Base-by-base conservation (phyloP, 495 filamentous ascomycete species). In the Podospora anserina region DNA sequence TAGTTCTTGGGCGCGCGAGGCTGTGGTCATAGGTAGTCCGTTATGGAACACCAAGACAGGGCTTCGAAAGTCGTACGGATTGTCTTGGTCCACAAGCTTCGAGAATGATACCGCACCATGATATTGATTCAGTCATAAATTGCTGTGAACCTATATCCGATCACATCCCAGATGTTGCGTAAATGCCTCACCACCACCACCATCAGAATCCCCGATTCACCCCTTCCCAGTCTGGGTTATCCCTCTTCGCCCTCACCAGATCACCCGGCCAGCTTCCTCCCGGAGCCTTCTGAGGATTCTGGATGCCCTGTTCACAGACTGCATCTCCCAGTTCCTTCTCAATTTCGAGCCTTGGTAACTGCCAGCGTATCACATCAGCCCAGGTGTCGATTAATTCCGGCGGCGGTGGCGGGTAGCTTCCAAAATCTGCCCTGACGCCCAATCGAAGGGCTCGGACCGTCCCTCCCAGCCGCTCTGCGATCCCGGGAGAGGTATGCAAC, bases 291-390 rank as follows among this genome's bases (percentile, higher is more conserved):
- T 65, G 68, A 58, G 70, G 68, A n/a, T 70, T 74, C 63, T 63
- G 61, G 64, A 81, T 3, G 20, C 78, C 82, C 68, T 84, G 82
- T 30, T 76, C 55, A 16, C 79, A 81, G 0, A 85, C 79, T n/a
- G 76, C 76, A 77, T 84, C 78, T 0, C 81, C 79, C 32, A 85
- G 69, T 4, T 80, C 77, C 75, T 83, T 83, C 68, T 84, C 83
- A 16, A 80, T 77, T 44, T 77, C 77, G 34, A 79, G 56, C 15
- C 82, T 70, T 19, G 78, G 77, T 61, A 78, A 75, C 26, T 65
- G 59, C 66, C 65, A 70, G 69, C 81, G 78, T 4, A 79, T 55
- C 6, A 71, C 7, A 2, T 65, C 57, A 57, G 69, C 32, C 57
- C 67, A 65, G 15, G 65, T 44, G 2, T 49, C 57, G 4, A 76